These are phyloP conservation scores for Trichoderma sp. DNA, from an alignment of 2,329 filamentous ascomycete genomes.

Conservation along the genomic window DNA sequence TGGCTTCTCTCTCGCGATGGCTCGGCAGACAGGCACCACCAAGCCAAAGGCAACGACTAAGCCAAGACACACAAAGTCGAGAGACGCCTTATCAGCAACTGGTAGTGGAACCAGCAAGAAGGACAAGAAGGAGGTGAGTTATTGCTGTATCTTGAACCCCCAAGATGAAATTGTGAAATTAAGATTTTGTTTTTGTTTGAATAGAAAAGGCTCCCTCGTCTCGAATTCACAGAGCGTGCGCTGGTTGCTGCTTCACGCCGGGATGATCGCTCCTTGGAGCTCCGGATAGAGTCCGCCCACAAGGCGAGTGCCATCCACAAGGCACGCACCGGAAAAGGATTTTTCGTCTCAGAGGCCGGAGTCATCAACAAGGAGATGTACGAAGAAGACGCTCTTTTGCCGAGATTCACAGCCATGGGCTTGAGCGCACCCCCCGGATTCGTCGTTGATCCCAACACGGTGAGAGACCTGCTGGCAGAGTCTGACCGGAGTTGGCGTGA, in stretches of 20 bases:
- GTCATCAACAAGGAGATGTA: slow-evolving; percentile 95
- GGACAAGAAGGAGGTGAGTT: neutral
- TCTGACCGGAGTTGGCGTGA: neutral
- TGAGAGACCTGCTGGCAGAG: neutral
- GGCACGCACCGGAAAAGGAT: slow-evolving; percentile 77
- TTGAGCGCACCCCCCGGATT: slow-evolving; percentile 56
- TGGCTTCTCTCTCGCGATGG: neutral
- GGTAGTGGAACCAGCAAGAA: neutral
- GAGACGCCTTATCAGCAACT: neutral
- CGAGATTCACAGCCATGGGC: slow-evolving; percentile 48
- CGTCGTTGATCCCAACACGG: slow-evolving; percentile 58
- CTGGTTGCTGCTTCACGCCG: slow-evolving; percentile 91
- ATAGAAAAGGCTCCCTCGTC: neutral
- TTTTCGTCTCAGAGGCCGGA: slow-evolving; percentile 83
- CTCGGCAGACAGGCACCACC: neutral
- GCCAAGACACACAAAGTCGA: neutral
- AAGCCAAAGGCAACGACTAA: neutral
- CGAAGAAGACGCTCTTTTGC: slow-evolving; percentile 85
- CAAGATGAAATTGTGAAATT: neutral
- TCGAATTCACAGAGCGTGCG: slow-evolving; percentile 68
- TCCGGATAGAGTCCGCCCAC: slow-evolving; percentile 82
- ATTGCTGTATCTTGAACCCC: neutral
- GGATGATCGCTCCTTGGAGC: slow-evolving; percentile 84
- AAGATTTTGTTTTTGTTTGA: neutral
- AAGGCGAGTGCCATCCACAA: slow-evolving; percentile 92